These are phyloP conservation scores for Colletotrichum liriopes DNA, from an alignment of 2,329 filamentous ascomycete species.

Conservation along the genomic window DNA sequence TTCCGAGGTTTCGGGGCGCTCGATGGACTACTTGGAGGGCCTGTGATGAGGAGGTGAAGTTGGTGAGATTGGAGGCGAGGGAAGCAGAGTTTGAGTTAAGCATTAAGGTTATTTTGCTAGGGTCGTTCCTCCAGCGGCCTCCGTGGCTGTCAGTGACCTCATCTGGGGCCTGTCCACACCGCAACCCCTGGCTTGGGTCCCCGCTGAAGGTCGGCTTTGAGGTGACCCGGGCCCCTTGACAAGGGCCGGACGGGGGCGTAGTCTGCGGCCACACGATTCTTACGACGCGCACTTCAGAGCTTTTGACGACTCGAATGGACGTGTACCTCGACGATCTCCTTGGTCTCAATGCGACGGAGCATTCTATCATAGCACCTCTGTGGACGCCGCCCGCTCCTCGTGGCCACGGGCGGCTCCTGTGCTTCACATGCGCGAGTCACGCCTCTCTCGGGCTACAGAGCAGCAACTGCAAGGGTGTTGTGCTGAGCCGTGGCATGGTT, in stretches of 20 bases:
- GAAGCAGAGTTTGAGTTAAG: constrained; percentile 35
- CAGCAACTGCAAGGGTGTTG: background rate
- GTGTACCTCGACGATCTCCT: background rate
- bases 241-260: background rate
- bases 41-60: background rate
- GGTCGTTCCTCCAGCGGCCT: background rate
- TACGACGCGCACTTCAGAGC: background rate
- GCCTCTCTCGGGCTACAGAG: too few species aligned
- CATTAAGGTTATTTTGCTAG: constrained; percentile 40
- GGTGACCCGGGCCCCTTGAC: constrained; percentile 33
- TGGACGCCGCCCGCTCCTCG: background rate
- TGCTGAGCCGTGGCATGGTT: background rate
- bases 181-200: background rate
- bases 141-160: constrained; percentile 24
- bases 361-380: background rate
- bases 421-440: constrained; percentile 27
- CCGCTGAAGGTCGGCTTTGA: constrained; percentile 24
- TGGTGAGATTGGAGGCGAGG: constrained; percentile 1
- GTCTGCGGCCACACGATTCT: background rate
- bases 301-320: background rate
- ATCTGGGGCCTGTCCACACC: constrained; percentile 13
- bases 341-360: background rate
- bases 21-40: background rate
- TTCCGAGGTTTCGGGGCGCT: constrained; percentile 34
- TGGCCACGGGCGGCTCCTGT: constrained; percentile 2